Evolutionary conservation across 1,139 yeast genomes (phyloP), one percentile per base, ranked within the genome.

Genomic region (Nadsonia commutata): DNA sequence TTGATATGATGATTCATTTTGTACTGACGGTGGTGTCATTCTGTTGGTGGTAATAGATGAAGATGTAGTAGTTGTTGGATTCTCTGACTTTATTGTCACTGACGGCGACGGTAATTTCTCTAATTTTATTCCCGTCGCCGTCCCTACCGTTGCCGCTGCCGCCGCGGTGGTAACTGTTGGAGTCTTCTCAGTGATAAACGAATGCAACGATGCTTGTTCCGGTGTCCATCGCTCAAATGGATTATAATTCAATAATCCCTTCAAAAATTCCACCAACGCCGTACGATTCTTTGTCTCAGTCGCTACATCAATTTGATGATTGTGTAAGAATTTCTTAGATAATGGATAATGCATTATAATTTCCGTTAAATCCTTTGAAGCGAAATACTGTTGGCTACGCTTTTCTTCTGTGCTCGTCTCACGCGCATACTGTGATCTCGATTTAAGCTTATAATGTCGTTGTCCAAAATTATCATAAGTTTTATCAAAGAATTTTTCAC

Each of bases 161-260:
- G 8, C n/a, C 16, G n/a, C n/a, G 5, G 13, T 27, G 8, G 33
- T 5, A 4, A 27, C n/a, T 4, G n/a, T 27, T 27, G 27, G 9
- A 27, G 9, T 16, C 33, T 11, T 9, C 38, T 59, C 63, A 8
- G 80, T 80, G 18, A 90, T 76, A 60, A 93, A 90, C 0, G 97
- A 97, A 63, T 93, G 98, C 62, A 77, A 69, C 20, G 81, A 70
- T 0, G 97, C 98, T 59, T 90, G 96, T 53, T 85, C 95, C 9
- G 98, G 98, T 0, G 96, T 85, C 78, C 95, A 80, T 53, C 99
- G 72, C 59, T 88, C 95, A 54, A 90, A 70, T 0, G 98, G 98
- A 60, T 88, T 88, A 57, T 85, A 64, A 52, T 80, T 84, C 47
- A 90, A 66, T 11, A 84, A 72, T 33, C 94, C 94, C 40, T 69